Conservation (phyloP, 805 yeast species). For the Nakazawaea peltata region DNA sequence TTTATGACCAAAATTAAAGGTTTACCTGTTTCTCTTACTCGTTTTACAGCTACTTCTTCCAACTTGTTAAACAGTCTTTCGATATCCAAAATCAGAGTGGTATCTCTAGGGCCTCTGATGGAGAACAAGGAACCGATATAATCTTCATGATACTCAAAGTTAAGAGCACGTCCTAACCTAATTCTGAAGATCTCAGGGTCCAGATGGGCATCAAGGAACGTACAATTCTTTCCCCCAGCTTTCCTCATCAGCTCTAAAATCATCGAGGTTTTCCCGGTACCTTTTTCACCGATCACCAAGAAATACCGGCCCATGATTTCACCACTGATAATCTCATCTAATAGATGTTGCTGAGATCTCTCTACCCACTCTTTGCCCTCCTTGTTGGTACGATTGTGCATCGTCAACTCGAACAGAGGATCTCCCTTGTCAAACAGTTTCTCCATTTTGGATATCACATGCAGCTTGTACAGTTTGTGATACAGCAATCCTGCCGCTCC, state of each 20-base stretch:
- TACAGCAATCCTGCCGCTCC: conserved; percentile 69
- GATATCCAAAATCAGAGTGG: conserved; percentile 73
- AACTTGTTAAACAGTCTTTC: conserved; percentile 74
- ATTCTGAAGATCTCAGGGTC: conserved; percentile 79
- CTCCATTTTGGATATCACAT: conserved; percentile 58
- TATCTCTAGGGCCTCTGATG: conserved; percentile 77
- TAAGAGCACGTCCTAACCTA: conserved; percentile 66
- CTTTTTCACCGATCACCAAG: conserved; percentile 74
- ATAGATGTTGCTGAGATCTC: conserved; percentile 55
- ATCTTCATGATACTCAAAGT: conserved; percentile 70
- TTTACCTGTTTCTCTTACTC: conserved; percentile 31
- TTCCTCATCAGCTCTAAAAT: conserved; percentile 63
- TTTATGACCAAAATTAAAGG: conserved; percentile 70
- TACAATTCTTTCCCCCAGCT: conserved; percentile 54
- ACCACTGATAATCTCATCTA: conserved; percentile 64
- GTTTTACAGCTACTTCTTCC: conserved; percentile 58
- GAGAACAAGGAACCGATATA: conserved; percentile 77
- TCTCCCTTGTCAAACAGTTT: conserved; percentile 62
- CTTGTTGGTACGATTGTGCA: conserved; percentile 36
- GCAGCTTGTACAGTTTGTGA: conserved; percentile 51
- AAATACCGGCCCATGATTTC: conserved; percentile 60
- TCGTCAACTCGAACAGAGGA: conserved; percentile 50
- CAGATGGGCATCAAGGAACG: conserved; percentile 74
- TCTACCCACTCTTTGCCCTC: conserved; percentile 53
- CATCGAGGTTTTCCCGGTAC: conserved; percentile 79